These are phyloP conservation scores for Exophiala xenobiotica DNA, from an alignment of 2,329 filamentous ascomycete species.

Conservation along the genomic window DNA sequence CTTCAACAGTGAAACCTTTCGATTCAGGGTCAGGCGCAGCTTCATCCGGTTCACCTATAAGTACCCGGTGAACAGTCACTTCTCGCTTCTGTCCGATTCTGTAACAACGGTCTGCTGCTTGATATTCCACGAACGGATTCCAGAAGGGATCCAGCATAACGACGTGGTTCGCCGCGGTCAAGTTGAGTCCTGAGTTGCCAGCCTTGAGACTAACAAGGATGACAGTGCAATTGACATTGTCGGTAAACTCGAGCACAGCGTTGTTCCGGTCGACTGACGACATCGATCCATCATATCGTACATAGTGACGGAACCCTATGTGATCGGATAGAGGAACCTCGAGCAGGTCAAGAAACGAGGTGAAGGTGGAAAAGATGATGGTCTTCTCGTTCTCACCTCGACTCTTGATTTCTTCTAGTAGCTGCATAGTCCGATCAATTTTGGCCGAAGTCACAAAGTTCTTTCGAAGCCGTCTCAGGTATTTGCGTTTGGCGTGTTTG, in stretches of 20 bases:
- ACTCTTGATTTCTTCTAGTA: conserved; percentile 55
- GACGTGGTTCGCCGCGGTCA: conserved; percentile 78
- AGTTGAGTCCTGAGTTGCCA: conserved; percentile 81
- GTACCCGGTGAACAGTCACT: conserved; percentile 76
- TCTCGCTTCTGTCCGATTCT: conserved; percentile 75
- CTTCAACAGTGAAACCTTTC: conserved; percentile 67
- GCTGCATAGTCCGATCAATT: conserved; percentile 66
- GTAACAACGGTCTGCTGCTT: conserved; percentile 86
- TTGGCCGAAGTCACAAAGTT: conserved; percentile 74
- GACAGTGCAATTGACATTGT: conserved; percentile 60
- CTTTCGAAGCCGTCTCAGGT: conserved; percentile 66
- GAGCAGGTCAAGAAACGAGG: conserved; percentile 72
- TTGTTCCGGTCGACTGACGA: conserved; percentile 63
- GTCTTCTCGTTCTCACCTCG: conserved; percentile 66
- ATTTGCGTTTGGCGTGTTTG: conserved; percentile 64
- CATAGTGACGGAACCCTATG: conserved; percentile 53
- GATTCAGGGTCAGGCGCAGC: not conserved
- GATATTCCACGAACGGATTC: conserved; percentile 81
- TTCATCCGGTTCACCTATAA: conserved; percentile 56
- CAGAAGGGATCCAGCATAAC: conserved; percentile 92
- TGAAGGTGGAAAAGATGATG: conserved; percentile 80
- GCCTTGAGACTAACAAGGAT: conserved; percentile 79
- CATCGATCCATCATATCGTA: conserved; percentile 78
- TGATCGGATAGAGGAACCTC: conserved; percentile 62
- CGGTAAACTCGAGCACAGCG: conserved; percentile 66